Percentiles rank a stretch among this genome's conserved stretches.
These are phyloP conservation scores for Neostapfia colusana DNA, from an alignment of 176 grass and related monocot species.

Conservation along the genomic window DNA sequence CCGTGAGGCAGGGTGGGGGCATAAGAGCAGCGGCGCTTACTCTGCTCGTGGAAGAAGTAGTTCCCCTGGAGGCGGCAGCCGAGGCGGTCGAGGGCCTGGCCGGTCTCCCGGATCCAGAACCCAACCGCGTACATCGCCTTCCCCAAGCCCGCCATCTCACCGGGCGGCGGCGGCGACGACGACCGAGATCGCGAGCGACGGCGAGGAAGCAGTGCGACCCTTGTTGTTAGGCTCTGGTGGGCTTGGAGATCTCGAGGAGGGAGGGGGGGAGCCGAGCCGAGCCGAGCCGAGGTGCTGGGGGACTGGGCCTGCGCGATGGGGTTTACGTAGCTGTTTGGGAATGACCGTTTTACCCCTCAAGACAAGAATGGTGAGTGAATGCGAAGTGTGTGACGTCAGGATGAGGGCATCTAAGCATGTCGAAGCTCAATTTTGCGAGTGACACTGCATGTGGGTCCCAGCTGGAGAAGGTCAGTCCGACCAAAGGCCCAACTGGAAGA, in stretches of 20 bases:
- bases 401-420: neutral
- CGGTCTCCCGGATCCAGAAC: conserved; percentile 97
- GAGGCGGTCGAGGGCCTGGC: conserved; percentile 89
- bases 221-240: conserved; percentile 15
- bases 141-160: conserved; percentile 65
- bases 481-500: neutral
- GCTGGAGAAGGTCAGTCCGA: neutral
- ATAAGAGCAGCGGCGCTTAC: conserved; percentile 41
- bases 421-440: neutral
- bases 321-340: neutral
- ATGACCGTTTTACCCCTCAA: conserved; percentile 26
- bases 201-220: neutral
- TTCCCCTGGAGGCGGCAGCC: conserved; percentile 95
- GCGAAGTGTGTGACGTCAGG: neutral
- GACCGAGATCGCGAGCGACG: conserved; percentile 15
- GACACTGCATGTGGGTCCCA: neutral
- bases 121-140: conserved; percentile 93
- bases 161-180: neutral
- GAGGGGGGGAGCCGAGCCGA: neutral
- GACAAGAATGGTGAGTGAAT: neutral
- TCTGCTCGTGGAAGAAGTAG: conserved; percentile 91
- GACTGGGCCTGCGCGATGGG: conserved; percentile 20
- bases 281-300: neutral
- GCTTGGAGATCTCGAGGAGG: conserved; percentile 47
- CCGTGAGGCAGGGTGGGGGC: too few species aligned